Conservation (phyloP, 176 grass and related monocot genomes). For the Oropetium thomaeum region DNA sequence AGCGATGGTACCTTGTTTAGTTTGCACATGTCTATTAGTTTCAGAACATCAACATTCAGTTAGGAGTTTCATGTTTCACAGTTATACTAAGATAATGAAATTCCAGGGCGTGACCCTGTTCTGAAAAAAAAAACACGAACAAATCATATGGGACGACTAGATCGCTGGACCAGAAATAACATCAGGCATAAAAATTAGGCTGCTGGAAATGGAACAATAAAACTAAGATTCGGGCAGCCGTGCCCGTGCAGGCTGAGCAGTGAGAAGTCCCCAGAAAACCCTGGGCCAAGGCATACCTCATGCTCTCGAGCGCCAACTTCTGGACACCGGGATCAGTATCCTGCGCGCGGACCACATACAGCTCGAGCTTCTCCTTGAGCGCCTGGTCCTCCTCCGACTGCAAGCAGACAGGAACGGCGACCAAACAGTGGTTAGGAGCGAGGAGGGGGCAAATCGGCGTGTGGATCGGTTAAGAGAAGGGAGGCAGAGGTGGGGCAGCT, state of each 20-base stretch:
- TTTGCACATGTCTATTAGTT: no score
- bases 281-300: conserved; percentile 41
- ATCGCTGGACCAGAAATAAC: neutral
- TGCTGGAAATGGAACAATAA: neutral
- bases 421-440: neutral
- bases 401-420: neutral
- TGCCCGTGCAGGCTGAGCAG: neutral
- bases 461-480: neutral
- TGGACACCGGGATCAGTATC: conserved; percentile 60
- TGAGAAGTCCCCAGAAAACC: neutral
- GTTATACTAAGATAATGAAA: no score
- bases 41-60: no score
- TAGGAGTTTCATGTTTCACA: no score
- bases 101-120: no score
- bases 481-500: neutral
- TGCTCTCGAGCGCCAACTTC: conserved; percentile 74
- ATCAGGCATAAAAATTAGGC: neutral
- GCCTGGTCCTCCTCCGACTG: conserved; percentile 79
- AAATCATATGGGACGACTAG: no score
- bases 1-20: no score
- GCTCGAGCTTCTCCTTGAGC: conserved; percentile 64
- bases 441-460: neutral
- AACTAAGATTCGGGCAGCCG: neutral
- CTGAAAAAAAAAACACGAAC: no score
- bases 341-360: conserved; percentile 63